Percentiles rank a stretch among this genome's conserved stretches.
Conservation (phyloP, 257 asterid genomes). For the Capsicum chinense region DNA sequence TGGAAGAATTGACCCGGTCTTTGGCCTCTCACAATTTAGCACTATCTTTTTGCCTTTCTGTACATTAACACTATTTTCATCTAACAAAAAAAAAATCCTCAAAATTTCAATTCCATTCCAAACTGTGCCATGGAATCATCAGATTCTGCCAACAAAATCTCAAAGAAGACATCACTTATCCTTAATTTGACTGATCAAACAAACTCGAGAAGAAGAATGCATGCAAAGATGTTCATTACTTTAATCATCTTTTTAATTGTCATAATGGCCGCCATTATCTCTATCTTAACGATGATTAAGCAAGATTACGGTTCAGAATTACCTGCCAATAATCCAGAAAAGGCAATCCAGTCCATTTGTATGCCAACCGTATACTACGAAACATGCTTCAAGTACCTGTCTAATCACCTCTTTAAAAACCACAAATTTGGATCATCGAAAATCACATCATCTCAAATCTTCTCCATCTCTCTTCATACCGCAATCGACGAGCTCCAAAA, state of each 20-base stretch:
- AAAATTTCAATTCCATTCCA: neutral
- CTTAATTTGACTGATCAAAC: neutral
- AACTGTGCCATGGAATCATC: neutral
- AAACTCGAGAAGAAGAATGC: neutral
- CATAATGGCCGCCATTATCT: neutral
- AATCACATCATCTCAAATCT: neutral
- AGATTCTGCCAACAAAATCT: neutral
- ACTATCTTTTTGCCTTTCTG: neutral
- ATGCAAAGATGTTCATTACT: neutral
- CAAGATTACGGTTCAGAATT: slow-evolving; percentile 8
- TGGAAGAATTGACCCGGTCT: neutral
- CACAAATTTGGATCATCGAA: neutral
- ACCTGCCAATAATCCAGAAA: slow-evolving; percentile 20
- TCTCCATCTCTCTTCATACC: slow-evolving; percentile 8
- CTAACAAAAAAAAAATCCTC: neutral
- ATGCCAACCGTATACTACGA: neutral
- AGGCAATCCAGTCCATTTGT: neutral
- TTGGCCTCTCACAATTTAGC: neutral
- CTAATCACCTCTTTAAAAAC: neutral
- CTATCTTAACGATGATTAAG: slow-evolving; percentile 24
- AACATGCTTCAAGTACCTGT: neutral
- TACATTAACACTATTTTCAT: neutral
- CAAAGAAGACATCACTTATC: neutral
- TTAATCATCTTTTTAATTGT: neutral
- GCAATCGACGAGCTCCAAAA: neutral